phyloP scores from a whole-genome alignment of 2,329 filamentous ascomycete genomes.

The Neonectria sp. region DNA sequence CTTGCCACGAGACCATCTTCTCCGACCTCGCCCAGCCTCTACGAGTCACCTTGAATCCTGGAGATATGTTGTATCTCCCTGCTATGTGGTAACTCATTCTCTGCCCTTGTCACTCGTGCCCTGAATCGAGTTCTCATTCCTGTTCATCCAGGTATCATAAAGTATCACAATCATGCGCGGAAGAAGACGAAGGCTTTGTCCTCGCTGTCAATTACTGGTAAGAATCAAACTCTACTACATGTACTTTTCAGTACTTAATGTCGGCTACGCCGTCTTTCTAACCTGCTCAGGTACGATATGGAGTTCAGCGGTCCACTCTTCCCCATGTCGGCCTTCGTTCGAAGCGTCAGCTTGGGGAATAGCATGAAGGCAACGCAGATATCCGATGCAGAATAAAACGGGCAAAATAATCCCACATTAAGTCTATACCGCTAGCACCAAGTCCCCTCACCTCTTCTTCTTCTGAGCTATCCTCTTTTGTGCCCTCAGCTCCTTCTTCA shows the following conservation, averaged over 20 bases:
- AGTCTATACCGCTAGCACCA: slow-evolving; percentile 29
- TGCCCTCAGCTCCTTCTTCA: slow-evolving; percentile 96
- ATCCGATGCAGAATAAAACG: slow-evolving; percentile 31
- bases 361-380: slow-evolving; percentile 21
- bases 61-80: slow-evolving; percentile 87
- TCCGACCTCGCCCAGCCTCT: slow-evolving; percentile 73
- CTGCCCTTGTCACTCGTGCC: background rate
- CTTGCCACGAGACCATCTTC: slow-evolving; percentile 67
- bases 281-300: slow-evolving; percentile 79
- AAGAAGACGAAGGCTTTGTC: slow-evolving; percentile 80
- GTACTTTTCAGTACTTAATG: background rate
- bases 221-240: slow-evolving; percentile 38
- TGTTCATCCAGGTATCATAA: slow-evolving; percentile 76
- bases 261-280: slow-evolving; percentile 16
- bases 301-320: slow-evolving; percentile 81
- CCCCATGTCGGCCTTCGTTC: slow-evolving; percentile 71
- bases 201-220: slow-evolving; percentile 88
- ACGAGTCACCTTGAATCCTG: slow-evolving; percentile 77
- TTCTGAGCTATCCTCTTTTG: slow-evolving; percentile 85
- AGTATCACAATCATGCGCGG: slow-evolving; percentile 78
- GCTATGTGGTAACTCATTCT: slow-evolving; percentile 76
- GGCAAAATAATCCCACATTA: slow-evolving; percentile 22
- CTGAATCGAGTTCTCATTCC: background rate
- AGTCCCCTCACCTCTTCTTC: slow-evolving; percentile 65
- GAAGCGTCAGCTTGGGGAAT: slow-evolving; percentile 51